These are phyloP conservation scores for Mortierella sp. DNA, from an alignment of 371 early-diverging fungal species.

Conservation along the genomic window DNA sequence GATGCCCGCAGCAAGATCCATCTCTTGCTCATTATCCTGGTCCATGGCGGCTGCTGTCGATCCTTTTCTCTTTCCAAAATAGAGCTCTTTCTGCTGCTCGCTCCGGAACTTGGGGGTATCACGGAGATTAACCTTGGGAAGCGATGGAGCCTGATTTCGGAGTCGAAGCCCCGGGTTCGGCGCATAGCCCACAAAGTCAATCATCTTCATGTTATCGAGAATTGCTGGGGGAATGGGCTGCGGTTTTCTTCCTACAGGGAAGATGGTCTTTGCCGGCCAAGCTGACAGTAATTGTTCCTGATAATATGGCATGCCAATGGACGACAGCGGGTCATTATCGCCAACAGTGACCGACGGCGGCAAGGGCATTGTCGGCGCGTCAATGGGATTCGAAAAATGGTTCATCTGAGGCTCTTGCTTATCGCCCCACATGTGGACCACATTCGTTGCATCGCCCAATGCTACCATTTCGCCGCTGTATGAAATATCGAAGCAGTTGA, in stretches of 20 bases:
- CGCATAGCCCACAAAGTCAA: slow-evolving; percentile 93
- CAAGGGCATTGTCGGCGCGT: slow-evolving; percentile 67
- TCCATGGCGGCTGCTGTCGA: slow-evolving; percentile 31
- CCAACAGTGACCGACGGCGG: slow-evolving; percentile 61
- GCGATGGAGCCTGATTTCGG: slow-evolving; percentile 78
- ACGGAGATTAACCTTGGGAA: slow-evolving; percentile 52
- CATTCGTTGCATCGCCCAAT: slow-evolving; percentile 77
- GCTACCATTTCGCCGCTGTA: slow-evolving; percentile 79
- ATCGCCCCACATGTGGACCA: slow-evolving; percentile 76
- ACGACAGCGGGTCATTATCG: slow-evolving; percentile 80
- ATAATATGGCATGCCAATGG: slow-evolving; percentile 86
- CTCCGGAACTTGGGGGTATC: slow-evolving; percentile 88
- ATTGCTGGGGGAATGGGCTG: slow-evolving; percentile 75
- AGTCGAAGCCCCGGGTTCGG: slow-evolving; percentile 81
- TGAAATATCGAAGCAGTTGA: slow-evolving; percentile 78
- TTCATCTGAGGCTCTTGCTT: slow-evolving; percentile 75
- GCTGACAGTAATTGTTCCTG: slow-evolving; percentile 78
- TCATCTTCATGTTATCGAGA: slow-evolving; percentile 81
- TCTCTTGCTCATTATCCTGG: slow-evolving; percentile 36
- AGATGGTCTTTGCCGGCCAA: slow-evolving; percentile 73
- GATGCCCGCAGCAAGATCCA: slow-evolving; percentile 52
- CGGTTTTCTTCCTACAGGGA: slow-evolving; percentile 67
- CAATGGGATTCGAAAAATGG: slow-evolving; percentile 72
- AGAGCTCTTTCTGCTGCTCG: slow-evolving; percentile 81
- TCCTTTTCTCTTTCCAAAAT: slow-evolving; percentile 57